Conservation (phyloP, 768 basidiomycete species). For the Cystoderma amianthinum region DNA sequence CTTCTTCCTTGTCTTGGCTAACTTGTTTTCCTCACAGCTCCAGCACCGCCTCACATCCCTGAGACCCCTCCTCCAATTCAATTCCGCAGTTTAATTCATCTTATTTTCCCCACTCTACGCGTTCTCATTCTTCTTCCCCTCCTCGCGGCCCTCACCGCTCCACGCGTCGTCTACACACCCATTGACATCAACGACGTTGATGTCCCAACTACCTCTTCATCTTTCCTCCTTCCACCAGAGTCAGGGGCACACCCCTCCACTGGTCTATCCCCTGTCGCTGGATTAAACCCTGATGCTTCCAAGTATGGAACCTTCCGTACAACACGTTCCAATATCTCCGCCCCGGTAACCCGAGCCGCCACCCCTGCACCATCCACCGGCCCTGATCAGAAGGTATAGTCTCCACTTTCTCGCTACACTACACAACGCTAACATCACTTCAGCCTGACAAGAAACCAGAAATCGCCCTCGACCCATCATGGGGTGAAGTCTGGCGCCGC, state of each 20-base stretch:
- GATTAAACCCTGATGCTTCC: constrained; percentile 30
- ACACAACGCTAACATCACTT: constrained; percentile 1
- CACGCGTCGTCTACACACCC: constrained; percentile 58
- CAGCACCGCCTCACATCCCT: no score
- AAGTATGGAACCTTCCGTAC: constrained; percentile 76
- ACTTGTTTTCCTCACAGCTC: constrained; percentile 13
- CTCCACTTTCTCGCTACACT: neutral
- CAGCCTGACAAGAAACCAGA: constrained; percentile 41
- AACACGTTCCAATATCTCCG: constrained; percentile 43
- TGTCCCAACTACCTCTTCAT: constrained; percentile 36
- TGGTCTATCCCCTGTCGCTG: constrained; percentile 40
- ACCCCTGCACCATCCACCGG: constrained; percentile 37
- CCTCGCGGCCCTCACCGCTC: constrained; percentile 52
- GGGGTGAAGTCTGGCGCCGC: constrained; percentile 62
- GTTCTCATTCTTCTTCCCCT: constrained; percentile 56
- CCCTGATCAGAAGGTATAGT: constrained; percentile 28
- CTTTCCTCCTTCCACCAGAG: constrained; percentile 49
- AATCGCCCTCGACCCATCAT: constrained; percentile 56
- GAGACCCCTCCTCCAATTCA: constrained; percentile 17
- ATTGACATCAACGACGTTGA: constrained; percentile 33
- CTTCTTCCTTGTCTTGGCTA: constrained; percentile 7
- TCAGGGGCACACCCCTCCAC: constrained; percentile 38
- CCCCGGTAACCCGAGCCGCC: constrained; percentile 46
- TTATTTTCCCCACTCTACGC: constrained; percentile 56
- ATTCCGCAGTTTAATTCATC: constrained; percentile 25